Evolutionary conservation across 495 filamentous ascomycete genomes (phyloP), one percentile per base, ranked within the genome.

Genomic region (Chlorociboria aeruginascens): DNA sequence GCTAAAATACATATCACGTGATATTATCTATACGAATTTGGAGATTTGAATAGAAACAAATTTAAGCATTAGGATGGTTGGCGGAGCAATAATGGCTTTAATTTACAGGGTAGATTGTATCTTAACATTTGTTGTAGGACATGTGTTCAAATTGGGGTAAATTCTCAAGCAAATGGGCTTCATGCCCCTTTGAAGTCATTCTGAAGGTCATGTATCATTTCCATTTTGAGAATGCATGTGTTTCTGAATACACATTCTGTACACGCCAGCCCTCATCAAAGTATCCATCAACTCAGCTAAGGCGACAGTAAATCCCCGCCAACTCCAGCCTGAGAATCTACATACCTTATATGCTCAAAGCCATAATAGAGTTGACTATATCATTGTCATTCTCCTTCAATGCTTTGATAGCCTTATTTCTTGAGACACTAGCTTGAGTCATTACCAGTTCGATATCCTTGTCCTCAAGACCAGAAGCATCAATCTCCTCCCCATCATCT

Each of bases 301-400:
- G n/a, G 4, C 1, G 20, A 25, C 20, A 25, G 20, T 25, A 25
- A 25, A 25, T 25, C 4, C 43, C 8, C 8, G 11, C 30, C 6
- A 38, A 40, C 37, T 32, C 40, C 31, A 33, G 16, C 40, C 17
- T n/a, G 14, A 38, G 29, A 40, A 44, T 16, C 20, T 37, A 32
- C 25, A 13, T 8, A 35, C 37, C 55, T 75, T 79, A 98, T 84
- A 95, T 84, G 73, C 89, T 95, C 67, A 98, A 75, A 56, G 90
- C 88, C 92, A 98, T 98, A 72, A 98, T 98, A 49, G 90, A 95
- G 79, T 97, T 97, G 69, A 99, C 93, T 71, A 99, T 97, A 67
- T 99, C 93, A 60, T 96, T 95, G 70, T 96, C 88, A 67, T 99
- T 96, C 76, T 96, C 88, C 74, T 92, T 90, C 51, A 99, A 74